A percentile compares a stretch with the other conserved stretches of the same genome.
Conservation (phyloP, 192 early-diverging fungal genomes). For the Backusella parvicylindrica region DNA sequence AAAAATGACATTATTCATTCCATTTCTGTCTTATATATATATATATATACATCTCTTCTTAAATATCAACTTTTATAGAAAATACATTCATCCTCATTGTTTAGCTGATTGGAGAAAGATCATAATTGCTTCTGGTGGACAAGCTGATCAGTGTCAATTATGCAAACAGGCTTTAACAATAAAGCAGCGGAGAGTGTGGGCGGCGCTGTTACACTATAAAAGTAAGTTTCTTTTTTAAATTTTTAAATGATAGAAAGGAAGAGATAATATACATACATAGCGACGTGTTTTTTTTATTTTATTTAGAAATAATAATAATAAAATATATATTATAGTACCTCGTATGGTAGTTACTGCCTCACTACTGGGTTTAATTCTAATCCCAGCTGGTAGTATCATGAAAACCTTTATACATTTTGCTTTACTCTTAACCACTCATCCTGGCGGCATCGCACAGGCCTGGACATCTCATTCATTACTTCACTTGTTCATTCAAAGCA, state of each 20-base stretch:
- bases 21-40: too few relatives aligned
- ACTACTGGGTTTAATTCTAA: constrained; percentile 17
- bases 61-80: constrained; percentile 14
- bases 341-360: constrained; percentile 18
- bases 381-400: constrained; percentile 37
- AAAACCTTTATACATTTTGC: constrained; percentile 28
- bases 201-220: constrained; percentile 23
- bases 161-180: constrained; percentile 22
- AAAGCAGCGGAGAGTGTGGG: constrained; percentile 7
- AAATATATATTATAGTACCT: constrained; percentile 6
- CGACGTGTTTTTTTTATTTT: not conserved
- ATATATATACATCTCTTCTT: not conserved
- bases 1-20: not conserved
- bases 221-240: too few relatives aligned
- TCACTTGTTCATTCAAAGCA: constrained; percentile 10
- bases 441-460: not conserved
- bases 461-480: not conserved
- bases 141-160: constrained; percentile 26
- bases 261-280: not conserved
- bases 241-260: too few relatives aligned
- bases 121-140: constrained; percentile 14
- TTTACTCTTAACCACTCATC: not conserved
- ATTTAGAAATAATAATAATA: not conserved
- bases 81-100: constrained; percentile 35
- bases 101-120: constrained; percentile 30